Conservation (phyloP, 169 alveolate genomes). For the Eimeria praecox region DNA sequence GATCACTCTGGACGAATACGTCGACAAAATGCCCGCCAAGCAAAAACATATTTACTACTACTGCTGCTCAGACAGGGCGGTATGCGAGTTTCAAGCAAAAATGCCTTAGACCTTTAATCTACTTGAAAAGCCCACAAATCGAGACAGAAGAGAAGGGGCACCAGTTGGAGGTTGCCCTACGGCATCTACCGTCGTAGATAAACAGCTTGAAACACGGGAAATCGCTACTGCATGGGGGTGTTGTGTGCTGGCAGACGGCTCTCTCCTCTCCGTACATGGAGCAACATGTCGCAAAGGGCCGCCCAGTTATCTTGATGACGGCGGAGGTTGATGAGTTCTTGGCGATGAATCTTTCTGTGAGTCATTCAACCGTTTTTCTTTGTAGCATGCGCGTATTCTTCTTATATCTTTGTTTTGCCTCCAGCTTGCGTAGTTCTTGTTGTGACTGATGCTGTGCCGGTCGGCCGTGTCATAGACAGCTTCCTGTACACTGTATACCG, state of each 20-base stretch:
- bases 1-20: constrained; percentile 87
- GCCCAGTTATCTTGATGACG: constrained; percentile 91
- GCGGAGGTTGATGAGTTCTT: constrained; percentile 95
- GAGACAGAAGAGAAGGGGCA: background rate
- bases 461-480: background rate
- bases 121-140: background rate
- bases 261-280: constrained; percentile 95
- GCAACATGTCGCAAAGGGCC: constrained; percentile 84
- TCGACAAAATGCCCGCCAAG: constrained; percentile 86
- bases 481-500: background rate
- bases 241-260: constrained; percentile 87
- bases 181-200: background rate
- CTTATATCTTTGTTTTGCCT: background rate
- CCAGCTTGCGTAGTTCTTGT: background rate
- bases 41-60: constrained; percentile 93
- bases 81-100: background rate
- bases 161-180: background rate
- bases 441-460: background rate
- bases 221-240: background rate
- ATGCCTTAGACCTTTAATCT: background rate
- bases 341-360: constrained; percentile 88
- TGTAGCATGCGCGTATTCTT: background rate
- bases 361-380: background rate
- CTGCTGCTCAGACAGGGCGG: constrained; percentile 88
- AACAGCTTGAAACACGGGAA: background rate